Base-by-base conservation (phyloP, 345 rosid genomes). In the Mercurialis annua region DNA sequence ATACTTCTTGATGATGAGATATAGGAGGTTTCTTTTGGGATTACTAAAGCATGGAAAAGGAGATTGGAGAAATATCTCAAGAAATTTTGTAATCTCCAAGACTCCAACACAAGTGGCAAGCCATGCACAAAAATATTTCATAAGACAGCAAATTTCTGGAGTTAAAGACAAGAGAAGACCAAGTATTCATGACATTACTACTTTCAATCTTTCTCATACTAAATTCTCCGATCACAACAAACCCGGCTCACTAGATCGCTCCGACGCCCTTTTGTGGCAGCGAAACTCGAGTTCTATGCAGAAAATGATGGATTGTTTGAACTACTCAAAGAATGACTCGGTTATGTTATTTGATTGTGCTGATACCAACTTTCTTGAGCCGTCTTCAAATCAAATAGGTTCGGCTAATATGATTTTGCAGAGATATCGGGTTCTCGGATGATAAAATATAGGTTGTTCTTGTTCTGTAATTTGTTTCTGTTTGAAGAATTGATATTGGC, bases 51-150 rank as follows among this genome's bases (percentile, higher is more conserved):
- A 89, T 64, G 98, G 99, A 5, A 94, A 89, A 83, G 99, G 99
- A 55, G 99, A 94, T 31, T 94, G 99, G 99, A 89, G 99, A 83
- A 94, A 82, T 75, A 94, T 94, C 29, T 91, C 99, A 0, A 71
- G 98, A 62, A 87, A 94, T 67, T 89, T 80, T 31, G 99, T 94
- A 10, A 77, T 84, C 59, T 81, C 98, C 0, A 91, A 91, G 84
- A 91, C 99, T 1, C 96, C 99, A 21, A 91, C 98, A 27, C 99
- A 94, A 77, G 99, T 94, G 5, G 99, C 99, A 12, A 94, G 98
- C 81, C 99, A 94, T 69, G 99, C 99, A 14, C 99, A 94, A 72
- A 94, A 94, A 78, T 94, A 94, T 79, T 94, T 87, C 69, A 92
- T 87, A 33, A 81, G 99, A 76, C 96, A 75, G 63, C 79, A 94